phyloP scores from a whole-genome alignment of 2,329 filamentous ascomycete species.

The Aschersonia sp. region DNA sequence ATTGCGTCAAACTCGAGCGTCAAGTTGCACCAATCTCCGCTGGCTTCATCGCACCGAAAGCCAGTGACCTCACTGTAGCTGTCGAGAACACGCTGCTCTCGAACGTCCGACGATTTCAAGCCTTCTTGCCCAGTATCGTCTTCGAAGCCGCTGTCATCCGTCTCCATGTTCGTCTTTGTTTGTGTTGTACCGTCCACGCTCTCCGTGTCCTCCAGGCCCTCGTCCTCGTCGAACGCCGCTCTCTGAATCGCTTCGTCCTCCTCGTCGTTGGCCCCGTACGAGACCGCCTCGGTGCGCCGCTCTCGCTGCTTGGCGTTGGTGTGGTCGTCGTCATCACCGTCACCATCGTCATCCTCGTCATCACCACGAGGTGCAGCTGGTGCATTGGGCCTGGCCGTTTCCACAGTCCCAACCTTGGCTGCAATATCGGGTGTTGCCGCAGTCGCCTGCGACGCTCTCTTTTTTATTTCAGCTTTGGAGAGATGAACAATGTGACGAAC shows the following conservation, averaged over 20 bases:
- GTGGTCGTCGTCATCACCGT: slow-evolving; percentile 39
- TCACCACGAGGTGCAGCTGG: slow-evolving; percentile 5
- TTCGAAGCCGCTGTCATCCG: neutral
- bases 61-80: slow-evolving; percentile 51
- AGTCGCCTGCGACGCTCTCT: slow-evolving; percentile 50
- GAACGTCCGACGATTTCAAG: neutral
- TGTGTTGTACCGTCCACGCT: slow-evolving; percentile 34
- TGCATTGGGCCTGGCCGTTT: slow-evolving; percentile 26
- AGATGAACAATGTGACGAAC: slow-evolving; percentile 56
- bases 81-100: slow-evolving; percentile 45
- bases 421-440: slow-evolving; percentile 65
- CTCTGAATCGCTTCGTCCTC: slow-evolving; percentile 66
- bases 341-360: slow-evolving; percentile 17
- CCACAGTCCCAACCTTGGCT: slow-evolving; percentile 35
- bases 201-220: slow-evolving; percentile 28
- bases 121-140: neutral
- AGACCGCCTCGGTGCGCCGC: slow-evolving; percentile 68
- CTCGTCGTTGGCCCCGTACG: slow-evolving; percentile 86
- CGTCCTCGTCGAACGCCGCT: slow-evolving; percentile 40
- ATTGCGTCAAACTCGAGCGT: slow-evolving; percentile 68
- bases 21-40: slow-evolving; percentile 63
- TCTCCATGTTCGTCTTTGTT: slow-evolving; percentile 20
- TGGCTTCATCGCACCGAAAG: slow-evolving; percentile 66
- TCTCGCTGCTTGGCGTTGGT: slow-evolving; percentile 59
- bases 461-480: slow-evolving; percentile 69